Evolutionary conservation across 2,329 filamentous ascomycete genomes (phyloP).

Genomic region (Colletotrichum phormii): DNA sequence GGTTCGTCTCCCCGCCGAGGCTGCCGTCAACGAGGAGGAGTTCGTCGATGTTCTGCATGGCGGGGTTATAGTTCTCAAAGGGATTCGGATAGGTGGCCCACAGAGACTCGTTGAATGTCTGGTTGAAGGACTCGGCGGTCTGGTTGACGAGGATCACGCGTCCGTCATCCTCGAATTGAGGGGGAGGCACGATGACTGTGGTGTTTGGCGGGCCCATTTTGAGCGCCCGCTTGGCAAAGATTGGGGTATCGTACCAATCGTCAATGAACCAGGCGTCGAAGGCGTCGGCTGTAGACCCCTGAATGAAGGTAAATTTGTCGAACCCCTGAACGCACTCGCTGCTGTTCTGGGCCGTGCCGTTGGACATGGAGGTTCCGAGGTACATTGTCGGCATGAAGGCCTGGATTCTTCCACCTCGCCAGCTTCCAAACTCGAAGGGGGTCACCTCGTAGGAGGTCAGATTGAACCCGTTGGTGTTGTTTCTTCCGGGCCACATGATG

Average conservation of each 20-base stretch:
- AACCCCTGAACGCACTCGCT: conserved; percentile 45
- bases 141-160: conserved; percentile 41
- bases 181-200: conserved; percentile 35
- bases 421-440: conserved; percentile 48
- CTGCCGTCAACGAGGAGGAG: conserved; percentile 47
- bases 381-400: conserved; percentile 44
- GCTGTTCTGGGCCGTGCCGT: conserved; percentile 41
- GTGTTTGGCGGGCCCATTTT: conserved; percentile 25
- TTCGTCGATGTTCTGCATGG: conserved; percentile 41
- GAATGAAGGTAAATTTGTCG: conserved; percentile 45
- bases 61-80: conserved; percentile 43
- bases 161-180: conserved; percentile 30
- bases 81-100: conserved; percentile 48
- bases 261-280: conserved; percentile 44
- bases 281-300: conserved; percentile 45
- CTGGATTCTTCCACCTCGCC: conserved; percentile 44
- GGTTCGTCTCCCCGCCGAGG: conserved; percentile 45
- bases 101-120: conserved; percentile 45
- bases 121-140: conserved; percentile 41
- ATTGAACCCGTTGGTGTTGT: conserved; percentile 44
- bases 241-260: conserved; percentile 41
- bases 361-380: conserved; percentile 44
- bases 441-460: conserved; percentile 47
- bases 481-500: conserved; percentile 43
- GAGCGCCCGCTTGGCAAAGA: conserved; percentile 41